These are phyloP conservation scores for Corchorus olitorius DNA, from an alignment of 345 rosid species.

Conservation along the genomic window DNA sequence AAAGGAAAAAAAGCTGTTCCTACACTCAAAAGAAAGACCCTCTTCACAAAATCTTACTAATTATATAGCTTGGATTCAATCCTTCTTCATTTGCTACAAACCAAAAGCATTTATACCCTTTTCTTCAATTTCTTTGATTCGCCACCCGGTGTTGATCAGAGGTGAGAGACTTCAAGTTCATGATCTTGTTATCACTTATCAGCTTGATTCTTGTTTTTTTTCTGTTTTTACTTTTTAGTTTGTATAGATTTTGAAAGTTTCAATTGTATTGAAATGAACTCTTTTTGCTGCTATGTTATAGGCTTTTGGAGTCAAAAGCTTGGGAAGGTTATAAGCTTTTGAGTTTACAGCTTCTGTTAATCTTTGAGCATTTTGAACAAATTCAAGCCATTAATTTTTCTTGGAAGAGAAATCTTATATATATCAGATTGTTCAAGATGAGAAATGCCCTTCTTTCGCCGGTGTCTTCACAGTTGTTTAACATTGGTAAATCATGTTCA, in stretches of 20 bases:
- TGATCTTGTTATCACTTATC: not conserved
- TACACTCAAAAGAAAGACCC: conserved; percentile 23
- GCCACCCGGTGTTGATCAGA: not conserved
- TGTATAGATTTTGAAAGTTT: not conserved
- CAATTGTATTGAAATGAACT: too few relatives aligned
- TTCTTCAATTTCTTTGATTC: not conserved
- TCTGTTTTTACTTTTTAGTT: not conserved
- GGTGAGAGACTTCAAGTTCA: not conserved
- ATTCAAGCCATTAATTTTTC: not conserved
- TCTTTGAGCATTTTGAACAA: not conserved
- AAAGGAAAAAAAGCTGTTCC: conserved; percentile 21
- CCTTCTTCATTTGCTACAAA: conserved; percentile 5
- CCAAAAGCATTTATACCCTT: not conserved
- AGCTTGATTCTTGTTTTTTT: not conserved
- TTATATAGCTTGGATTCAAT: not conserved
- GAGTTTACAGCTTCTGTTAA: not conserved
- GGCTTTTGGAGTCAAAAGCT: not conserved
- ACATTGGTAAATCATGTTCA: conserved; percentile 28
- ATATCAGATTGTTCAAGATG: conserved; percentile 29
- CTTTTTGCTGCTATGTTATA: not conserved
- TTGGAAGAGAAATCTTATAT: not conserved
- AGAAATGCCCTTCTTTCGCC: conserved; percentile 42
- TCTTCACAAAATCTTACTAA: not conserved
- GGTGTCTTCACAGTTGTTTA: conserved; percentile 34
- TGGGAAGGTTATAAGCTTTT: not conserved